Base-by-base conservation (phyloP, 495 filamentous ascomycete species). In the Tuber brumale region DNA sequence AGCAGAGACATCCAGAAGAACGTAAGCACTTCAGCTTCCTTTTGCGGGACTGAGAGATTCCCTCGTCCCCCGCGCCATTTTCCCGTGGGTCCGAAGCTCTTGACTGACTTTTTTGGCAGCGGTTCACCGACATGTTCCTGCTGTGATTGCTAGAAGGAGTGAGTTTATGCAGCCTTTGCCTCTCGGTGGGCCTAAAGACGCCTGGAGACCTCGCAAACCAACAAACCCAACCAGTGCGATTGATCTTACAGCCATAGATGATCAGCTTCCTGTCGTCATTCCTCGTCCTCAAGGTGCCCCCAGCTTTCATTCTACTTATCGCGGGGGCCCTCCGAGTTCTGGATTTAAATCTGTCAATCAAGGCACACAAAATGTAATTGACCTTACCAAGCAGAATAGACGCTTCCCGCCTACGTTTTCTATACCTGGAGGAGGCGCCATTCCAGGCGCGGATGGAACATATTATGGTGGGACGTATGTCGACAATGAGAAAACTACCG, bases 101-200 rank as follows among this genome's bases (percentile, higher is more conserved):
- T 35, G 57, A 35, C 27, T 66, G 27, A 66, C 57, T 5, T 35
- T 19, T 31, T 19, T 66, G 27, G 57, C 12, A 18, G 31, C 73
- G 23, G 43, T 2, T 16, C 74, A 42, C 46, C 74, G 69, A 31
- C 66, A 72, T 48, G 41, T 75, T 44, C 44, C 70, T 21, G 69
- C 44, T 21, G 74, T 75, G 27, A 41, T 72, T 19, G 74, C 74
- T 0, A 80, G 80, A 46, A 74, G 76, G 6, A 70, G 75, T 43
- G 79, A 81, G 74, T 81, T 81, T 70, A 76, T 81, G 48, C 75
- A 81, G 19, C 79, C 80, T 41, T 69, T 81, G n/a, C 80, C 79
- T 41, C 76, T 81, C 19, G 75, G 66, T 44, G 76, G 75, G 41
- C 80, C 80, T 27, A 72, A 76, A 39, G 76, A 76, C 12, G 61